These are phyloP conservation scores for Chrysoporthe cubensis DNA, from an alignment of 2,329 filamentous ascomycete species.

Conservation along the genomic window DNA sequence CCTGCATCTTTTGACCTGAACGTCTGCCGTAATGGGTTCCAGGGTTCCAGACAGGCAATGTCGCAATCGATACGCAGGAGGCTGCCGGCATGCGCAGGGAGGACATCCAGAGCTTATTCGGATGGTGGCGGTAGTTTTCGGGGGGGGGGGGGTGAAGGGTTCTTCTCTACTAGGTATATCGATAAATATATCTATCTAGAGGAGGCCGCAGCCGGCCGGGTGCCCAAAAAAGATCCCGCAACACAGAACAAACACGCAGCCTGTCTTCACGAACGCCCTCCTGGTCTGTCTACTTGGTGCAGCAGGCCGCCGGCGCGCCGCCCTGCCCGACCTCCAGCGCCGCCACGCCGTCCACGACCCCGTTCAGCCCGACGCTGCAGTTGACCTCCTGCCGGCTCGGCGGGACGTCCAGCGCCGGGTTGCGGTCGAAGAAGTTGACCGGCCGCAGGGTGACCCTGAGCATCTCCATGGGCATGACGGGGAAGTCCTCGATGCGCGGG, in stretches of 20 bases:
- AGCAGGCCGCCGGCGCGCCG: slow-evolving; percentile 14
- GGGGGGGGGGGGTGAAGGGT: no score
- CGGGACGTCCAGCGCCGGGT: slow-evolving; percentile 55
- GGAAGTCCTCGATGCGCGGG: slow-evolving; percentile 67
- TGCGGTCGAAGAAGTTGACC: slow-evolving; percentile 56
- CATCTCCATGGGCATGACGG: slow-evolving; percentile 68
- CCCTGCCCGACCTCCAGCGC: slow-evolving; percentile 26
- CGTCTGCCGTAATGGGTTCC: not conserved
- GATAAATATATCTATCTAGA: not conserved
- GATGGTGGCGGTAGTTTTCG: no score
- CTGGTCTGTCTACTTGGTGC: not conserved
- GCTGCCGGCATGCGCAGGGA: no score
- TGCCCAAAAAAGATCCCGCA: no score
- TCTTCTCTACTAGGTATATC: not conserved
- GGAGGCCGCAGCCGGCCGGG: not conserved
- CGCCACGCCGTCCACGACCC: slow-evolving; percentile 21
- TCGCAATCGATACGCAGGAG: no score
- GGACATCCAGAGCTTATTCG: no score
- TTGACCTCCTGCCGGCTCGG: slow-evolving; percentile 49
- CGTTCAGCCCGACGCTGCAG: slow-evolving; percentile 39
- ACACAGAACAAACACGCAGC: no score
- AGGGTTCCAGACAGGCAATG: no score
- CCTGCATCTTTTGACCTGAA: not conserved
- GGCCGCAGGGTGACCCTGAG: slow-evolving; percentile 53
- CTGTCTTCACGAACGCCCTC: no score